Base-by-base conservation (phyloP, 1,284 basidiomycete genomes). In the Tremellales sp. region DNA sequence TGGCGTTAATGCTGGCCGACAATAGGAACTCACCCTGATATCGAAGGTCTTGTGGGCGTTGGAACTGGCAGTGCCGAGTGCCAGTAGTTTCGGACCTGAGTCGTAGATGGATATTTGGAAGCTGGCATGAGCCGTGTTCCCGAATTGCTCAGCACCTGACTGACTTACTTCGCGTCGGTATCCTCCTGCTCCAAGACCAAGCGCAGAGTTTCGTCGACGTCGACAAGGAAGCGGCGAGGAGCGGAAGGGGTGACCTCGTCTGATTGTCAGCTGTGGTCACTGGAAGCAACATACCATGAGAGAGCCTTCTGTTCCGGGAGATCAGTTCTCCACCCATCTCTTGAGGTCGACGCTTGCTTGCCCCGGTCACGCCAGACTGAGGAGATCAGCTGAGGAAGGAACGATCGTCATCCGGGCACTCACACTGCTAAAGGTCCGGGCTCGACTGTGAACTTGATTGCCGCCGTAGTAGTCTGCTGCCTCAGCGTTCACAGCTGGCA, bases 1-100 rank as follows among this genome's bases (percentile, higher is more conserved):
- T 92, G 58, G n/a, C 11, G 22, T 15, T 40, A 13, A 36, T n/a
- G n/a, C n/a, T n/a, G n/a, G 33, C 33, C 4, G 5, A 15, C 33
- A 36, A 6, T 36, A 40, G 40, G n/a, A 40, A 77, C 87, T 60
- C 70, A 91, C 89, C 39, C 92, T 81, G 54, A 97, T 89, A 74
- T 98, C 96, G 71, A 93, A 94, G 6, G 84, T 86, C 76, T 94
- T 96, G 83, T 92, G 96, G 3, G 93, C 94, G 75, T 98, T 97
- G 72, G 89, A 93, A 23, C 90, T 91, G 4, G 91, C 92, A 0
- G 96, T 98, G 19, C 96, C 94, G 50, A 98, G 81, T 0, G 90
- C 84, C 79, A 98, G 86, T 64, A 97, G 81, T 77, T 98, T 98
- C 11, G 94, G 96, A 5, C 94, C 94, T 53, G 90, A 89, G 71